Percentiles rank a stretch among this genome's conserved stretches.
phyloP scores from a whole-genome alignment of 371 early-diverging fungal species.

The Mortierella sp. region DNA sequence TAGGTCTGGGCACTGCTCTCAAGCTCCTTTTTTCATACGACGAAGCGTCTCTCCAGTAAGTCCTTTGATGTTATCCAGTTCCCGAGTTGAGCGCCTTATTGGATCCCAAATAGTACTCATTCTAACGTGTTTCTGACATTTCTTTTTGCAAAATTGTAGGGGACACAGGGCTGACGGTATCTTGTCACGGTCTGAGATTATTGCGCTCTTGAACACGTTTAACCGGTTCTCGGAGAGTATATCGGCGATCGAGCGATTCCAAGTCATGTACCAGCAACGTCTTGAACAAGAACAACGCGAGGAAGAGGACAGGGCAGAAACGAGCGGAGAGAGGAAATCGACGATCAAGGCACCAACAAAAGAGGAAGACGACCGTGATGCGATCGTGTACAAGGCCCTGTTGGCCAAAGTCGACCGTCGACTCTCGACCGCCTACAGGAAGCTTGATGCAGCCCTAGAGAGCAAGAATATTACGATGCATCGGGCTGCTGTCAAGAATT shows the following conservation, averaged over 20 bases:
- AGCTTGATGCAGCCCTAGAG: slow-evolving; percentile 22
- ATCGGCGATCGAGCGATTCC: slow-evolving; percentile 76
- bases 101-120: background rate
- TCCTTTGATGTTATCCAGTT: background rate
- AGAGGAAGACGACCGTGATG: slow-evolving; percentile 27
- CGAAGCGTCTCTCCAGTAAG: slow-evolving; percentile 74
- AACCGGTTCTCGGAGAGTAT: slow-evolving; percentile 88
- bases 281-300: slow-evolving; percentile 26
- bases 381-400: slow-evolving; percentile 24
- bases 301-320: background rate
- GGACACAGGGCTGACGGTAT: slow-evolving; percentile 65
- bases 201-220: slow-evolving; percentile 93
- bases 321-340: background rate
- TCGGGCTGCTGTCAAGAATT: slow-evolving; percentile 18
- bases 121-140: background rate
- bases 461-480: slow-evolving; percentile 35
- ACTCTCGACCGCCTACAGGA: slow-evolving; percentile 11
- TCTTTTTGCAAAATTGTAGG: slow-evolving; percentile 33
- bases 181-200: slow-evolving; percentile 89
- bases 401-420: slow-evolving; percentile 14
- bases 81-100: background rate
- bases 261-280: slow-evolving; percentile 74
- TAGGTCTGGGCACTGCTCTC: slow-evolving; percentile 54
- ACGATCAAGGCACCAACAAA: slow-evolving; percentile 27
- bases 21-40: slow-evolving; percentile 82